Evolutionary conservation across 225 moss, liverwort and hornwort species (phyloP).

Genomic region (Physcomitrium patens): DNA sequence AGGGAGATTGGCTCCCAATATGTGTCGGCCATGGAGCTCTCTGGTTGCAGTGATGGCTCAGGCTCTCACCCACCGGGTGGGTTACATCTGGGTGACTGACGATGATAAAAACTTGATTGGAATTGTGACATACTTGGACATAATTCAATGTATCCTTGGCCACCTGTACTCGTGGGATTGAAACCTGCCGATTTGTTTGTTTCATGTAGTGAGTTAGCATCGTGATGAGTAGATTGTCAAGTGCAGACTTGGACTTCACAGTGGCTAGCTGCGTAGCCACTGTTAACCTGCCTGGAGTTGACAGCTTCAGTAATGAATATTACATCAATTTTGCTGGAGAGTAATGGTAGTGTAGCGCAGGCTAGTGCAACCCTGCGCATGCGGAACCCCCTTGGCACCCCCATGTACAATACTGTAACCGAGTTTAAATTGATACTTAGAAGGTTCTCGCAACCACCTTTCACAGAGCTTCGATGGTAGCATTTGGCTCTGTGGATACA

Average conservation of each 20-base stretch:
- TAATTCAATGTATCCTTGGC: constrained; percentile 57
- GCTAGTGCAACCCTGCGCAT: constrained; percentile 27
- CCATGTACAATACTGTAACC: constrained; percentile 30
- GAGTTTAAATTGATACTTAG: constrained; percentile 35
- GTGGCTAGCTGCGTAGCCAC: background rate
- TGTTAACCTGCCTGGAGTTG: background rate
- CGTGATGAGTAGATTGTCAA: background rate
- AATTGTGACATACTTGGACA: constrained; percentile 72
- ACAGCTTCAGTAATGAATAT: background rate
- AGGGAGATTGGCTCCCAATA: constrained; percentile 33
- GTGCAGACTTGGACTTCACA: too few relatives aligned
- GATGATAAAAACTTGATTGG: constrained; percentile 66
- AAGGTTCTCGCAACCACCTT: constrained; percentile 4
- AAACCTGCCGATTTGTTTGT: background rate
- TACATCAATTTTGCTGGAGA: constrained; percentile 25
- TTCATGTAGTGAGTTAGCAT: background rate
- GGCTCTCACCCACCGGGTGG: constrained; percentile 67
- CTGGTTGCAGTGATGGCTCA: constrained; percentile 75
- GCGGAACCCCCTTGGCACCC: constrained; percentile 15
- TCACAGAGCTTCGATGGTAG: background rate
- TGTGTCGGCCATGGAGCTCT: constrained; percentile 62
- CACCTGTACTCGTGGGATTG: constrained; percentile 50
- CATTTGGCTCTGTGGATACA: too few relatives aligned
- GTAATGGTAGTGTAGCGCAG: constrained; percentile 19
- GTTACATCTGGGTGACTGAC: constrained; percentile 78